These are phyloP conservation scores for Podospora pseudocomata DNA, from an alignment of 495 filamentous ascomycete genomes.

Conservation along the genomic window DNA sequence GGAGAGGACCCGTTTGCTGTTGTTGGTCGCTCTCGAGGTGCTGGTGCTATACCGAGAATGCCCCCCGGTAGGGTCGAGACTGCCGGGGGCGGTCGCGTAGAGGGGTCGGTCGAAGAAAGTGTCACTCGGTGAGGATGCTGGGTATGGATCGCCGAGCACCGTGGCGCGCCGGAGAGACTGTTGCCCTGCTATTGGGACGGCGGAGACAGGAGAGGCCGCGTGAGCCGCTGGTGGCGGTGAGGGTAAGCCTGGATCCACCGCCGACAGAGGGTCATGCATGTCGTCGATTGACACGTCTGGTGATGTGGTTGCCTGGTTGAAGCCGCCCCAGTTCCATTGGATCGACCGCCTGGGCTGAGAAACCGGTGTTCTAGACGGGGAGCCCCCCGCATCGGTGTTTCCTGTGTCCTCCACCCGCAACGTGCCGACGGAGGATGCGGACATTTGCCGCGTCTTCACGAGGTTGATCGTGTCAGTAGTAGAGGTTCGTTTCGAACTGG, in stretches of 20 bases:
- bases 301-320: slow-evolving; percentile 21
- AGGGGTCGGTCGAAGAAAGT: neutral
- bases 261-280: slow-evolving; percentile 13
- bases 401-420: slow-evolving; percentile 15
- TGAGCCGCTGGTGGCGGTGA: neutral
- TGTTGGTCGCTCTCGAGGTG: neutral
- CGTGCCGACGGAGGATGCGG: slow-evolving; percentile 33
- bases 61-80: neutral
- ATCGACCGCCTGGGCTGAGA: slow-evolving; percentile 12
- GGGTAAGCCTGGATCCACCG: neutral
- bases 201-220: neutral
- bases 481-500: slow-evolving; percentile 30
- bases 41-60: neutral
- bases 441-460: slow-evolving; percentile 27
- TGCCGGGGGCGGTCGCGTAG: slow-evolving; percentile 3
- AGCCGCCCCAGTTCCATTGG: slow-evolving; percentile 38
- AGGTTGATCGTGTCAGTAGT: slow-evolving; percentile 22
- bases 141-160: neutral
- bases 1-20: slow-evolving; percentile 7
- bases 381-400: neutral
- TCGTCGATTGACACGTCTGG: slow-evolving; percentile 17
- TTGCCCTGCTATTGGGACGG: neutral
- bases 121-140: neutral
- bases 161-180: neutral
- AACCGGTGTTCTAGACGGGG: neutral